phyloP scores from a whole-genome alignment of 1,284 basidiomycete species.

The Marasmius oreades region DNA sequence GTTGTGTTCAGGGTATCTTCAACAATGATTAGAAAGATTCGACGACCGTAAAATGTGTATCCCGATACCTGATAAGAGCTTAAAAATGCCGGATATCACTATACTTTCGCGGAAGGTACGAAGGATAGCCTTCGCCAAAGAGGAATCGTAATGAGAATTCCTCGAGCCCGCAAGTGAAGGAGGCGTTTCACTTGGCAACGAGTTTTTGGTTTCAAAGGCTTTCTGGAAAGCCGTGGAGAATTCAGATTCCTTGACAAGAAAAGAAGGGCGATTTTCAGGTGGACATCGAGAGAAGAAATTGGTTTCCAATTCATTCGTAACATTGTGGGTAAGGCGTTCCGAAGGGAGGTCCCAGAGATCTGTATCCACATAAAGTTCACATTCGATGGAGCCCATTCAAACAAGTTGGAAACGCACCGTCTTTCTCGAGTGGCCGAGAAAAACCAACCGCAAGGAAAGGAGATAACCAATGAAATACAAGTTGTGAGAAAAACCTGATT shows the following conservation, averaged over 20 bases:
- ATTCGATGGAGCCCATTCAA: not conserved
- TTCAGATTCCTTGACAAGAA: conserved; percentile 16
- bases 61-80: conserved; percentile 44
- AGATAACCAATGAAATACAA: conserved; percentile 48
- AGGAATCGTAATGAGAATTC: conserved; percentile 41
- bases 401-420: conserved; percentile 34
- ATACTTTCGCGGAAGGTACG: conserved; percentile 41
- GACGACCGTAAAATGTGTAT: too few species aligned
- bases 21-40: not conserved
- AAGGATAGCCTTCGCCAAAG: conserved; percentile 57
- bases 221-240: not conserved
- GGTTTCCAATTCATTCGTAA: conserved; percentile 40
- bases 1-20: conserved; percentile 57
- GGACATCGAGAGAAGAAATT: conserved; percentile 48
- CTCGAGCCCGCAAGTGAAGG: not conserved
- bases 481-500: conserved; percentile 37
- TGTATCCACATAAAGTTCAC: conserved; percentile 19
- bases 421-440: conserved; percentile 51
- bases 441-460: conserved; percentile 53
- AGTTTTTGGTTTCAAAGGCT: not conserved
- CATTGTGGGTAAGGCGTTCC: conserved; percentile 31
- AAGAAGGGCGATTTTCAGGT: conserved; percentile 41
- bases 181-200: conserved; percentile 12
- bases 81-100: conserved; percentile 47
- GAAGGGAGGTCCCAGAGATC: conserved; percentile 53